Evolutionary conservation across 179 eudicot genomes (phyloP), one percentile per base, ranked within the genome.

Genomic region (Sideroxylon spinosum): DNA sequence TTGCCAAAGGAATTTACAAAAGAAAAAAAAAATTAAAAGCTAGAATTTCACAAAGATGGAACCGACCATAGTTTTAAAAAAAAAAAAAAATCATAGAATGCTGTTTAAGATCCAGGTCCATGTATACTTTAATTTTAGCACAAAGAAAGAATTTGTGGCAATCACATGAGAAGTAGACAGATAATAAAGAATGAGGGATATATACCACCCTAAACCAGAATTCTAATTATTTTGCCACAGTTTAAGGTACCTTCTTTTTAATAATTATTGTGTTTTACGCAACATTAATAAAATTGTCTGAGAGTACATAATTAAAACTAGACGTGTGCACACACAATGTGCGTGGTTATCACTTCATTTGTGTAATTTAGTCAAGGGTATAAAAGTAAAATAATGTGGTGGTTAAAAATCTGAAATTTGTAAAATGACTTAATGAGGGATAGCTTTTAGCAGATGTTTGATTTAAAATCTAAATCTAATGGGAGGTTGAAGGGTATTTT

Each of bases 1-100:
- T 37, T 64, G 65, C n/a, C 23, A 75, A 68, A 25, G 29, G 46
- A 78, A 68, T 60, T 57, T 44, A n/a, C n/a, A n/a, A n/a, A 9
- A 32, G 20, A 4, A 23, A 11, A 37, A 37, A 6, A 69, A 56
- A 68, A 55, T 17, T 53, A 37, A 20, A 56, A 78, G 57, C 57
- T 56, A 69, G 37, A 52, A 68, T 20, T 9, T 56, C n/a, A 4
- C 16, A 78, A 11, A 68, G 23, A 68, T 25, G 28, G 61, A 67
- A n/a, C 19, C 10, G 29, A 68, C 46, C 14, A 6, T 23, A 25
- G 16, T 48, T 37, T 16, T 20, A 10, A 62, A 65, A 29, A 23
- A 61, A 79, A n/a, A 25, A 23, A 29, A 44, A 9, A n/a, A 59
- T 59, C 48, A 20, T 68, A 4, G 29, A 20, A 32, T 7, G 44